Evolutionary conservation across 78 protist genomes (phyloP).

Genomic region (Speleostelium caveatum): DNA sequence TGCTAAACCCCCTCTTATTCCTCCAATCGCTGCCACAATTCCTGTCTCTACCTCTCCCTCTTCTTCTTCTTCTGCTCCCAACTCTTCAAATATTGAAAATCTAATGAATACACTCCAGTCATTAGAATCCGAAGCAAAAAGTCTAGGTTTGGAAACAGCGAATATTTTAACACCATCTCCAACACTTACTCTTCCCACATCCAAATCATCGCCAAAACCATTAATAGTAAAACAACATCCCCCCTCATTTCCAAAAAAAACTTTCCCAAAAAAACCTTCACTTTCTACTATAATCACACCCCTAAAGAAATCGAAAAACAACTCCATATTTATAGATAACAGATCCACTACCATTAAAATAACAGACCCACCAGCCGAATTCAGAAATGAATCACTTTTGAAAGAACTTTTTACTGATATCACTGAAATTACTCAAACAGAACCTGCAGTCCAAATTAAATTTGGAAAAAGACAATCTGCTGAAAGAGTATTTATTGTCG

Average conservation of each 20-base stretch:
- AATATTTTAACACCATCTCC: neutral
- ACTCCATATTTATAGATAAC: constrained; percentile 39
- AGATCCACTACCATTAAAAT: constrained; percentile 49
- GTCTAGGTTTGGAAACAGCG: constrained; percentile 21
- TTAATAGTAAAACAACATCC: neutral
- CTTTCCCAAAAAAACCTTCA: constrained; percentile 10
- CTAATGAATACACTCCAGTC: constrained; percentile 5
- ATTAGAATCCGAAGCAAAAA: constrained; percentile 58
- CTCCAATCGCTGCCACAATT: neutral
- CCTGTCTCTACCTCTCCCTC: neutral
- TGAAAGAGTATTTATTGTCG: constrained; percentile 69
- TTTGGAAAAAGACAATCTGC: constrained; percentile 58
- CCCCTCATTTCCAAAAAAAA: neutral
- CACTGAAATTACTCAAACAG: neutral
- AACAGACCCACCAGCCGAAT: constrained; percentile 56
- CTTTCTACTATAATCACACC: too few species aligned
- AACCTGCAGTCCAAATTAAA: constrained; percentile 27
- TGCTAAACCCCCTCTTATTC: neutral
- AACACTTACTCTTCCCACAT: neutral
- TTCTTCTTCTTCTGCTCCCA: neutral
- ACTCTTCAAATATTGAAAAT: constrained; percentile 10
- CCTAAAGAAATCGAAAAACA: neutral
- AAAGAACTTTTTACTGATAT: constrained; percentile 38
- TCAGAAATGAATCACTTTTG: constrained; percentile 43
- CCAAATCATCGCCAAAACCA: neutral